A percentile compares a stretch with the other conserved stretches of the same genome.
Evolutionary conservation across 345 rosid species (phyloP).

Genomic region (Eucalyptus regnans): DNA sequence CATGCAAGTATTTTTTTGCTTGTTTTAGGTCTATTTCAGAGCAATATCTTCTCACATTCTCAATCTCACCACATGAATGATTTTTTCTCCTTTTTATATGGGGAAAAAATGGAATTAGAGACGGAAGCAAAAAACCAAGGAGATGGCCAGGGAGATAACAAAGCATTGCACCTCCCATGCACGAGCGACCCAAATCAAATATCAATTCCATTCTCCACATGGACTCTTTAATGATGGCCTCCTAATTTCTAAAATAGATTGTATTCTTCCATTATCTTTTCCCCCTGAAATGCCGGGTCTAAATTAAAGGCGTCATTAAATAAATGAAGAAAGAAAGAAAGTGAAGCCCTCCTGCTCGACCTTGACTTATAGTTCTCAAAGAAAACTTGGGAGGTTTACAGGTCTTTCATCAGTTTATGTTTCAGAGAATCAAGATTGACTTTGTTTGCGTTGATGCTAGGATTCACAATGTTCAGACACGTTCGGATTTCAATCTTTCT

Average conservation of each 20-base stretch:
- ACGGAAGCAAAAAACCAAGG: background rate
- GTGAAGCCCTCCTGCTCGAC: background rate
- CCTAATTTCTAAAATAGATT: background rate
- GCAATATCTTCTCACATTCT: background rate
- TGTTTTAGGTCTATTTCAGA: background rate
- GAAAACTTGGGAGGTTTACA: background rate
- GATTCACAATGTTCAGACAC: background rate
- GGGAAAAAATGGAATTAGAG: background rate
- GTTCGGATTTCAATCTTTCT: background rate
- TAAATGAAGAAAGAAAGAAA: background rate
- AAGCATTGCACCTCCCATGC: background rate
- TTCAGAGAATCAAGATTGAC: background rate
- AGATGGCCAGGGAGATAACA: background rate
- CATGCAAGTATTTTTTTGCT: background rate
- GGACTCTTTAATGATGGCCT: background rate
- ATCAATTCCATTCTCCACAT: background rate
- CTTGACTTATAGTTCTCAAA: background rate
- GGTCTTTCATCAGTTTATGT: background rate
- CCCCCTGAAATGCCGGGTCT: background rate
- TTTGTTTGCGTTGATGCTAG: background rate
- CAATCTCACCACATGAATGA: background rate
- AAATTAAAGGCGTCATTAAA: background rate
- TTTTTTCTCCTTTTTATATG: background rate
- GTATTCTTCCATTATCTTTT: background rate
- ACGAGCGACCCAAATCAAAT: background rate